These are phyloP conservation scores for Pseudomonodictys pantanalensis DNA, from an alignment of 495 filamentous ascomycete genomes.

Conservation along the genomic window DNA sequence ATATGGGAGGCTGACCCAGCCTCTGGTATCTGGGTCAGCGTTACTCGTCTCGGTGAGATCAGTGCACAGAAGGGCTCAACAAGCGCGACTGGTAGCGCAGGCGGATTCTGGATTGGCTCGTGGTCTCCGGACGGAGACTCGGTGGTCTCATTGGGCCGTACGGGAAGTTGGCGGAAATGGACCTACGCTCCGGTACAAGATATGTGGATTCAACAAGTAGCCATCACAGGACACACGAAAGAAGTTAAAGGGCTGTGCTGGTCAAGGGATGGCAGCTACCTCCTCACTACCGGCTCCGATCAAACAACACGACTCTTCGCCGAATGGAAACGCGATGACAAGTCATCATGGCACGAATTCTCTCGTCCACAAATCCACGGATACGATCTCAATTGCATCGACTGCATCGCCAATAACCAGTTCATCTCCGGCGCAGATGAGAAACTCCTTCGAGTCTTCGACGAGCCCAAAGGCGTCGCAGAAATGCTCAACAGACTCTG, in stretches of 20 bases:
- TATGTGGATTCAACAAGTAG: slow-evolving; percentile 71
- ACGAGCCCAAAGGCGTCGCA: slow-evolving; percentile 81
- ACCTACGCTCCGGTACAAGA: slow-evolving; percentile 52
- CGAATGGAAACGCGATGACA: slow-evolving; percentile 63
- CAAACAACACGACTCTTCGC: slow-evolving; percentile 93
- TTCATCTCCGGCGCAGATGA: slow-evolving; percentile 98
- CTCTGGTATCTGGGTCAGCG: slow-evolving; percentile 87
- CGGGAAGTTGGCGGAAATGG: slow-evolving; percentile 93
- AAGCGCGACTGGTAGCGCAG: slow-evolving; percentile 90
- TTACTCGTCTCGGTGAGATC: slow-evolving; percentile 83
- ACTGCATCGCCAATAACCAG: slow-evolving; percentile 61
- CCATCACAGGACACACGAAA: slow-evolving; percentile 79
- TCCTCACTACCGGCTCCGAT: slow-evolving; percentile 85
- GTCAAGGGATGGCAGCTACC: slow-evolving; percentile 77
- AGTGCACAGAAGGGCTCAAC: slow-evolving; percentile 91
- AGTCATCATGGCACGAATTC: slow-evolving; percentile 86
- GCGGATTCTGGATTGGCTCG: slow-evolving; percentile 92
- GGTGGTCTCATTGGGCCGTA: slow-evolving; percentile 79
- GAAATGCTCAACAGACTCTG: slow-evolving; percentile 66
- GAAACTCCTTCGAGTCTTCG: slow-evolving; percentile 92
- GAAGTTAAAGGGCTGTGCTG: slow-evolving; percentile 77
- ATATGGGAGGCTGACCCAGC: slow-evolving; percentile 82
- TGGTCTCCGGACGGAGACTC: slow-evolving; percentile 78
- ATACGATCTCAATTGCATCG: slow-evolving; percentile 95
- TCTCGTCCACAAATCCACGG: slow-evolving; percentile 95